Base-by-base conservation (phyloP, 2,329 filamentous ascomycete genomes). In the Botrytis porri region DNA sequence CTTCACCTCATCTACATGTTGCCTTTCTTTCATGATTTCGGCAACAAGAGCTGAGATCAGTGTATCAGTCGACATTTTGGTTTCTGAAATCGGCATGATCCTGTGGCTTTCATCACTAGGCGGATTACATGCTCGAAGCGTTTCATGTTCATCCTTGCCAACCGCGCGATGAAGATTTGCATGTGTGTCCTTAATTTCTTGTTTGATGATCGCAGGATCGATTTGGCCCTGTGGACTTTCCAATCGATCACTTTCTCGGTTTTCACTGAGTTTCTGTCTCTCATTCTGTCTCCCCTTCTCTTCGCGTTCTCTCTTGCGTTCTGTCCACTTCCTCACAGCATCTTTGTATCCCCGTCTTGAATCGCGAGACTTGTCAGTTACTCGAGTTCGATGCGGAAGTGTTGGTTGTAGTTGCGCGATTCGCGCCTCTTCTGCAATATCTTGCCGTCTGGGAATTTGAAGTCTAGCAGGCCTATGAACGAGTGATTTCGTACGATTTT, bases 381-480 rank as follows among this genome's bases (percentile, higher is more conserved):
- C 7, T 4, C 51, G 51, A 57, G 51, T 5, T 57, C 51, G 51
- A 18, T 57, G 6, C 2, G 51, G 51, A 18, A 57, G 51, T 8
- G n/a, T 57, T 14, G 7, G 32, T 18, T 16, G 16, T 16, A 29
- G 51, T 57, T 4, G 51, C n/a, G 1, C 8, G 51, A 14, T 32
- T 29, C 3, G n/a, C 51, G n/a, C 14, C 14, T 9, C 2, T 57
- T 57, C 14, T 57, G 14, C n/a, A 7, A 57, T 16, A 57, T 57
- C 6, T 0, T 57, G n/a, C 16, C 16, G 6, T 6, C 0, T 18
- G 8, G 0, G 1, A 57, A 2, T 57, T 29, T 6, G 3, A 8
- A 0, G n/a, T 57, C 18, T 18, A 2, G 51, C 51, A 8, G 51
- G 51, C 9, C 51, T 57, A 6, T 18, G n/a, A 5, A 29, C n/a